Conservation (phyloP, 2,329 filamentous ascomycete species). For the Purpureocillium takamizusanense region DNA sequence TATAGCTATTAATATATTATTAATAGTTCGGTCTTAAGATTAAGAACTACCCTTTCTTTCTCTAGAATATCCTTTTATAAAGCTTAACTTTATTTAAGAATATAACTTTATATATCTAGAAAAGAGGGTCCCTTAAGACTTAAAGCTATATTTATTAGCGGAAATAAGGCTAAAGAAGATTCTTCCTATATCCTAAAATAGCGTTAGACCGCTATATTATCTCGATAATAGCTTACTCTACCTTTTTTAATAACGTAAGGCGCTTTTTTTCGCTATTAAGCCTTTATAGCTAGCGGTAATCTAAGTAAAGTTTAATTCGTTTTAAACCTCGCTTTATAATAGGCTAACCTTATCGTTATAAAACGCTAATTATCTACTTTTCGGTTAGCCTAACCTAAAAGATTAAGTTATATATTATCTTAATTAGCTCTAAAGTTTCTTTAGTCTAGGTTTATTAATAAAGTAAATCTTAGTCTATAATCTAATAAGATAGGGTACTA, state of each 20-base stretch:
- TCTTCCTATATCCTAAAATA: not conserved
- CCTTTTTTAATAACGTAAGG: conserved; percentile 4
- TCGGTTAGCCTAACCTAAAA: not conserved
- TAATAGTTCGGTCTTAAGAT: conserved; percentile 5
- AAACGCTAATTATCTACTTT: not conserved
- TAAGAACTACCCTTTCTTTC: conserved; percentile 4
- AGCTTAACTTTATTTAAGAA: conserved; percentile 4
- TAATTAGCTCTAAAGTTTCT: conserved; percentile 5
- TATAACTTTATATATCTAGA: conserved; percentile 1
- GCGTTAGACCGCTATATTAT: conserved; percentile 3
- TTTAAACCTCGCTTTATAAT: not conserved
- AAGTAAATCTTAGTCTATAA: conserved; percentile 2
- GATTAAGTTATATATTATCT: conserved; percentile 4
- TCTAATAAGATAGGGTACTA: no score
- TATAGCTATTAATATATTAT: conserved; percentile 5
- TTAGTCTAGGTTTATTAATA: conserved; percentile 3
- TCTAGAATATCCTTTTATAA: conserved; percentile 2
- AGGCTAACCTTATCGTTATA: not conserved
- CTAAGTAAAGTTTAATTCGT: not conserved
- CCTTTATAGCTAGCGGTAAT: not conserved
- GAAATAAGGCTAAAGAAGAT: no score
- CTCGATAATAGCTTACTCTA: conserved; percentile 6
- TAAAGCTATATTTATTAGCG: not conserved
- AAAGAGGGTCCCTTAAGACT: not conserved
- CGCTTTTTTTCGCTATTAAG: conserved; percentile 3